A percentile compares a stretch with the other conserved stretches of the same genome.
Evolutionary conservation across 768 basidiomycete genomes (phyloP).

Genomic region (Russula foetens): DNA sequence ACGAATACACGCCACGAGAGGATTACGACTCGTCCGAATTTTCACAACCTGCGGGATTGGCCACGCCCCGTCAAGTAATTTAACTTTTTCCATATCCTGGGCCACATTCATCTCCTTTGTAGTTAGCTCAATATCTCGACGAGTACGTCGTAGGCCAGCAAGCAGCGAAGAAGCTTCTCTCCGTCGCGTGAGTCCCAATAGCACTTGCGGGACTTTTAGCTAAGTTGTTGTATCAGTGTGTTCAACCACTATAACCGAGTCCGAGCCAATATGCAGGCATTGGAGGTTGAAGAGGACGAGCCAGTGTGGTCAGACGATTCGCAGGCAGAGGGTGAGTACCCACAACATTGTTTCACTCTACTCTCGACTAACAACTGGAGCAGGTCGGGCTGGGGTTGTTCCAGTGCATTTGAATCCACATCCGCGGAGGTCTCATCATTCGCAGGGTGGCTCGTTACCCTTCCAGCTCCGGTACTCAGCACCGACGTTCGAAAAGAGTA

Average conservation of each 20-base stretch:
- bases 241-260: slow-evolving; percentile 95
- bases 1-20: slow-evolving; percentile 16
- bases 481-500: slow-evolving; percentile 87
- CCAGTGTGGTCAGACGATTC: slow-evolving; percentile 25
- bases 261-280: slow-evolving; percentile 52
- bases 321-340: slow-evolving; percentile 26
- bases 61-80: slow-evolving; percentile 47
- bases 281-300: slow-evolving; percentile 32
- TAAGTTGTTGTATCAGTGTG: slow-evolving; percentile 43
- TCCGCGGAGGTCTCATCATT: slow-evolving; percentile 26
- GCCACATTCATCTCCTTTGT: not conserved
- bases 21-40: slow-evolving; percentile 2
- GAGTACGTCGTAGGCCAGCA: slow-evolving; percentile 91
- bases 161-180: slow-evolving; percentile 85
- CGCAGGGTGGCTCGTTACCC: slow-evolving; percentile 19
- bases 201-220: not conserved
- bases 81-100: not conserved
- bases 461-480: slow-evolving; percentile 36
- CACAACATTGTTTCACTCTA: not conserved
- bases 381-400: slow-evolving; percentile 29
- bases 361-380: not conserved
- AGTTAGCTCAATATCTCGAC: slow-evolving; percentile 82
- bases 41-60: slow-evolving; percentile 12
- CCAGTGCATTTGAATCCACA: slow-evolving; percentile 59
- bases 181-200: slow-evolving; percentile 72